phyloP scores from a whole-genome alignment of 345 rosid species.

The Salix caprea region DNA sequence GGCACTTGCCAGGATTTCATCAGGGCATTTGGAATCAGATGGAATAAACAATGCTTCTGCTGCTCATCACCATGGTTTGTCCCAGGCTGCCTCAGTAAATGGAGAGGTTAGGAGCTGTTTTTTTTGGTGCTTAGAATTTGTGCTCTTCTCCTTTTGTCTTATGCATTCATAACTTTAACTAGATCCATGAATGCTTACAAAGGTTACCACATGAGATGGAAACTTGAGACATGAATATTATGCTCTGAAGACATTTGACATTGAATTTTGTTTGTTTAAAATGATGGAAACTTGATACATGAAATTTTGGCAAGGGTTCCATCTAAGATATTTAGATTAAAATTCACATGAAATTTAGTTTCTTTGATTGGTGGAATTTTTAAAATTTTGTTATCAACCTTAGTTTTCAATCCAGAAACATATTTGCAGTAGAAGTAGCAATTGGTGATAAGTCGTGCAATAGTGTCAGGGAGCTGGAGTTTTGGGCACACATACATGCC shows the following conservation, averaged over 20 bases:
- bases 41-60: conserved; percentile 36
- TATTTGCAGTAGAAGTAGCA: background rate
- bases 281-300: background rate
- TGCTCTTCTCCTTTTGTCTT: background rate
- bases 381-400: background rate
- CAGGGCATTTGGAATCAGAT: conserved; percentile 71
- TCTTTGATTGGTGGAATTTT: background rate
- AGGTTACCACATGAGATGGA: background rate
- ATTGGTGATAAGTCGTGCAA: background rate
- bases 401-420: background rate
- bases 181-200: background rate
- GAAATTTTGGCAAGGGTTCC: background rate
- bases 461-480: background rate
- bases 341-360: background rate
- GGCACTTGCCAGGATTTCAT: conserved; percentile 78
- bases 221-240: too few relatives aligned
- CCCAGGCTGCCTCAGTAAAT: conserved; percentile 48
- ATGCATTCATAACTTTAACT: background rate
- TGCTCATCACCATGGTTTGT: conserved; percentile 43
- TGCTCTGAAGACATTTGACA: background rate
- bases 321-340: background rate
- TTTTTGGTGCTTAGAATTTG: background rate
- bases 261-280: background rate
- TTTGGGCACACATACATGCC: background rate
- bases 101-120: conserved; percentile 50